Percentiles rank a stretch among this genome's conserved stretches.
Evolutionary conservation across 2,329 filamentous ascomycete genomes (phyloP).

Genomic region (Aquanectria penicillioides): DNA sequence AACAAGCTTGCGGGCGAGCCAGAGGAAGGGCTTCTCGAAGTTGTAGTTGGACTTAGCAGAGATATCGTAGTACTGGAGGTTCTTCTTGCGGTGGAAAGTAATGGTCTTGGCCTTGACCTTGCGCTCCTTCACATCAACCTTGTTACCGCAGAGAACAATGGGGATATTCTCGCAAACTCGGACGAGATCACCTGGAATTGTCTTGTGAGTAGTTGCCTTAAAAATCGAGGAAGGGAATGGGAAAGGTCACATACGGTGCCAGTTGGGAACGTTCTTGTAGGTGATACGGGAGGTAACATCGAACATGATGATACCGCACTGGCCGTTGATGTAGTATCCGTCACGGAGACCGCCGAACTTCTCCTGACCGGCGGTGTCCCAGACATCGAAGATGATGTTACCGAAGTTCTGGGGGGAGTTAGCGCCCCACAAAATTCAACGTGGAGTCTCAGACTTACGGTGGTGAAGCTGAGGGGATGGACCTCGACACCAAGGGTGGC

Average conservation of each 20-base stretch:
- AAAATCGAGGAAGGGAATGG: neutral
- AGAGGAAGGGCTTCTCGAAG: constrained; percentile 99
- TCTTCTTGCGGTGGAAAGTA: constrained; percentile 99
- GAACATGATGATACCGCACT: constrained; percentile 99
- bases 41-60: constrained; percentile 99
- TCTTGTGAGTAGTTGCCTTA: constrained; percentile 28
- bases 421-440: constrained; percentile 38
- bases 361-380: constrained; percentile 99
- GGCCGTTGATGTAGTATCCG: constrained; percentile 99
- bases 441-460: constrained; percentile 72
- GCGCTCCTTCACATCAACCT: constrained; percentile 99
- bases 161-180: constrained; percentile 99
- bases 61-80: constrained; percentile 99
- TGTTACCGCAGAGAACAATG: constrained; percentile 98
- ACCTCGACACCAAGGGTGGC: constrained; percentile 99
- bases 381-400: constrained; percentile 97
- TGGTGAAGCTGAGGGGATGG: constrained; percentile 97
- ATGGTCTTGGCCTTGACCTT: constrained; percentile 99
- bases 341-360: constrained; percentile 99
- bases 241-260: constrained; percentile 83
- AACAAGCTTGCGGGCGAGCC: constrained; percentile 97
- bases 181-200: constrained; percentile 84
- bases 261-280: constrained; percentile 99
- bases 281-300: constrained; percentile 99
- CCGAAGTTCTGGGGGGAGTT: constrained; percentile 79